A percentile compares a stretch with the other conserved stretches of the same genome.
Evolutionary conservation across 2,329 filamentous ascomycete species (phyloP).

Genomic region (Tolypocladium amazonense): DNA sequence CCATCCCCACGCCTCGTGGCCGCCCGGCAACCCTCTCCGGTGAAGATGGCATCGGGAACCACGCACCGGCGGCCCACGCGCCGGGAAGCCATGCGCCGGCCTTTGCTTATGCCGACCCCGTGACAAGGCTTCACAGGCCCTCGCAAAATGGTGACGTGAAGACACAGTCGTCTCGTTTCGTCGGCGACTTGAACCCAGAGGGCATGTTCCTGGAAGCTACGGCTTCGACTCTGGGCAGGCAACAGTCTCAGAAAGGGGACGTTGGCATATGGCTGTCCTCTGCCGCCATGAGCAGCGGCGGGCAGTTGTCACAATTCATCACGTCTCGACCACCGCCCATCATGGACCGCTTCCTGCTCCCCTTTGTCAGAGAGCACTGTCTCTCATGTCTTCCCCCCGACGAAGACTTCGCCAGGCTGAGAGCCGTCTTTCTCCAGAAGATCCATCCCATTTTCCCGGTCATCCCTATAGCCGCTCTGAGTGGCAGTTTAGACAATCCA

Average conservation of each 20-base stretch:
- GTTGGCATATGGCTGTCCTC: conserved; percentile 45
- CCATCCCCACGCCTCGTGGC: neutral
- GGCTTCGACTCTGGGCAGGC: conserved; percentile 18
- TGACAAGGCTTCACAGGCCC: neutral
- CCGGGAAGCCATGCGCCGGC: neutral
- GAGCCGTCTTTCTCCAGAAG: conserved; percentile 36
- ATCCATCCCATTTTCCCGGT: conserved; percentile 46
- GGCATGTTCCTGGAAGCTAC: conserved; percentile 48
- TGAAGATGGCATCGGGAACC: neutral
- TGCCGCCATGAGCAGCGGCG: conserved; percentile 10
- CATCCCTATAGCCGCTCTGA: conserved; percentile 27
- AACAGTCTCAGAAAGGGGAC: conserved; percentile 36
- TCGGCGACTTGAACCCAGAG: conserved; percentile 50
- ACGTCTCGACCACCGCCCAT: conserved; percentile 24
- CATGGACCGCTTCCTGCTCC: conserved; percentile 28
- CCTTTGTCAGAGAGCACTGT: conserved; percentile 34
- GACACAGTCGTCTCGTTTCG: conserved; percentile 33
- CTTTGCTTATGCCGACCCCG: neutral
- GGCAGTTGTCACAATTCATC: conserved; percentile 24
- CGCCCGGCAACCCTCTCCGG: neutral
- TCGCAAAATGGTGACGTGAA: neutral
- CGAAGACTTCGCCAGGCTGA: conserved; percentile 33
- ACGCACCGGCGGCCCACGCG: neutral
- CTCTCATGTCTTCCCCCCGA: conserved; percentile 36
- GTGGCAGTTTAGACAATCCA: conserved; percentile 18